Base-by-base conservation (phyloP, 805 yeast genomes). In the Lipomyces orientalis region DNA sequence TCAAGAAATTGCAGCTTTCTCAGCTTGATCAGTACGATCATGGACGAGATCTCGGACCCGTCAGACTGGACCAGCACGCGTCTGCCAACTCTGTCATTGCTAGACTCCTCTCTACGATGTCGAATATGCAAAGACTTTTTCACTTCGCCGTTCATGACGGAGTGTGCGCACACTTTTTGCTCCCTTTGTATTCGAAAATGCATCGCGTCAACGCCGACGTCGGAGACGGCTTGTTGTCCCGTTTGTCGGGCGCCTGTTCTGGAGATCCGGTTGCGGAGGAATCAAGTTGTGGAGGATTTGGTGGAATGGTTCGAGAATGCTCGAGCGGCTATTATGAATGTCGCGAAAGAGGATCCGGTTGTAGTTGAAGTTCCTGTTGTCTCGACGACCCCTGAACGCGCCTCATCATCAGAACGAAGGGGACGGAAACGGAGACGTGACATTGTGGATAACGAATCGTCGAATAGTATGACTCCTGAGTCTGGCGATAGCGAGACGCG, bases 111-210 rank as follows among this genome's bases (percentile, higher is more conserved):
- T 33, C 80, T 92, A 61, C 76, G 97, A 74, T 93, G 98, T 76
- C 93, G 90, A 73, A 90, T 93, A 9, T 93, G 98, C 78, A 91
- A 93, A 74, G 97, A 92, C 68, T 86, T 89, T 70, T 81, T 90
- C 64, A 83, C 80, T 39, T 90, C 93, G 0, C 97, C 98, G 0
- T 91, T 91, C 49, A 79, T 90, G 55, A 90, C 97, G 0, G 84
- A 89, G 1, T 93, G 98, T 80, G 89, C 90, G 49, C 98, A 93
- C 77, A 88, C 93, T 0, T 93, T 92, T 76, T 93, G 98, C 78
- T 91, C 97, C 0, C 82, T 88, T 14, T 93, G 98, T 76, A 90
- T 93, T 35, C 82, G 97, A 66, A 85, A 89, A 69, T 86, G 89
- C 70, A 78, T 93, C 52, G 80, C 86, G n/a, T 78, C 78, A 5